Percentiles rank a stretch among this genome's conserved stretches.
Evolutionary conservation across 441 rosid genomes (phyloP).

Genomic region (Breynia disticha): DNA sequence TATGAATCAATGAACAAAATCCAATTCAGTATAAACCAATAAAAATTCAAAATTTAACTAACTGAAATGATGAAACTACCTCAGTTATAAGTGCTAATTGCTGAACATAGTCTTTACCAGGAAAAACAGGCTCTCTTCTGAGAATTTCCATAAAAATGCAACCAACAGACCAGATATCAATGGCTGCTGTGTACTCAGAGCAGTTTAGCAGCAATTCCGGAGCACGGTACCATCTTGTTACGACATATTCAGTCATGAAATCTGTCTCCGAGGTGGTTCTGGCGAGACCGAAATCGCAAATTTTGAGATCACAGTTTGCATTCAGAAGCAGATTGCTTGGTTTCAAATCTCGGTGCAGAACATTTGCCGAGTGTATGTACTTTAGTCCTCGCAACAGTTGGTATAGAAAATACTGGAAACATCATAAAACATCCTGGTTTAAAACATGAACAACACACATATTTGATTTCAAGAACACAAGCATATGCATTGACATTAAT

Average conservation of each 20-base stretch:
- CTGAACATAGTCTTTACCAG: constrained; percentile 78
- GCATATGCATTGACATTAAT: no score
- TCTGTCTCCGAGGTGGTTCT: constrained; percentile 84
- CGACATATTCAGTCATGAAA: constrained; percentile 83
- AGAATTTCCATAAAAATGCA: constrained; percentile 70
- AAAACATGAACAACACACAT: no score
- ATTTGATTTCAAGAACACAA: no score
- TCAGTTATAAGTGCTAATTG: constrained; percentile 71
- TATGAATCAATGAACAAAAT: neutral
- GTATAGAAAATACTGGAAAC: constrained; percentile 65
- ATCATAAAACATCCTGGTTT: constrained; percentile 1
- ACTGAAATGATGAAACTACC: constrained; percentile 28
- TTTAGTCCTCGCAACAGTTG: constrained; percentile 72
- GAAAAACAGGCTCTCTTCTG: constrained; percentile 60
- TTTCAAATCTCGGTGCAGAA: constrained; percentile 67
- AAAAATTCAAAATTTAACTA: neutral
- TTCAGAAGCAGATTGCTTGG: constrained; percentile 70
- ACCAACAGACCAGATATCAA: constrained; percentile 85
- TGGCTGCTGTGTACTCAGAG: constrained; percentile 77
- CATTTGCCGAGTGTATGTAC: constrained; percentile 69
- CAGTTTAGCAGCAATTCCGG: constrained; percentile 76
- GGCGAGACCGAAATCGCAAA: constrained; percentile 74
- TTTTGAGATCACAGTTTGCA: constrained; percentile 71
- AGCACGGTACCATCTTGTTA: constrained; percentile 78
- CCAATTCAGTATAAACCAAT: neutral